Percentiles rank a stretch among this genome's conserved stretches.
Conservation (phyloP, 768 basidiomycete genomes). For the Tephrocybe sp. region DNA sequence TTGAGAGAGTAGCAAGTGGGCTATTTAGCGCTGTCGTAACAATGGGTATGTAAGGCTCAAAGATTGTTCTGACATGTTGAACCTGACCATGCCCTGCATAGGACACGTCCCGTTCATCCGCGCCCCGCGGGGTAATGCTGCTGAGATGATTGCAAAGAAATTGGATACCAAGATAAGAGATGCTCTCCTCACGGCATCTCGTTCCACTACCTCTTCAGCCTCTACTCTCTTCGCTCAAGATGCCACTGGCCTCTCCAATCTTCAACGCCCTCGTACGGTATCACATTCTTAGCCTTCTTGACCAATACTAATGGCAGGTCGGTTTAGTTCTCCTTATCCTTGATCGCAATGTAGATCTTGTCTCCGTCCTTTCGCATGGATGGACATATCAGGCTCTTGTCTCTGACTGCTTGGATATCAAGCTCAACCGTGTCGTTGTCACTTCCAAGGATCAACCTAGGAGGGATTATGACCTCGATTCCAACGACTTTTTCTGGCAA, state of each 20-base stretch:
- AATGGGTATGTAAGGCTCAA: slow-evolving; percentile 53
- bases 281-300: not conserved
- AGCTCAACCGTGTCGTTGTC: slow-evolving; percentile 91
- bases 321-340: slow-evolving; percentile 85
- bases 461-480: slow-evolving; percentile 90
- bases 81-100: slow-evolving; percentile 25
- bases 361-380: slow-evolving; percentile 91
- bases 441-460: slow-evolving; percentile 67
- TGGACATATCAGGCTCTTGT: slow-evolving; percentile 99
- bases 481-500: slow-evolving; percentile 99
- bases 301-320: slow-evolving; percentile 9
- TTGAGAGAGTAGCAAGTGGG: slow-evolving; percentile 88
- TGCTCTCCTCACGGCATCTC: slow-evolving; percentile 68
- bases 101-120: slow-evolving; percentile 95
- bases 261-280: slow-evolving; percentile 77
- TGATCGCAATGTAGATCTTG: slow-evolving; percentile 93
- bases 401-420: slow-evolving; percentile 96
- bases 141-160: slow-evolving; percentile 98
- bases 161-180: slow-evolving; percentile 92
- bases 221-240: slow-evolving; percentile 76
- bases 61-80: not conserved
- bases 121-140: slow-evolving; percentile 93
- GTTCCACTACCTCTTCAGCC: slow-evolving; percentile 48
- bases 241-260: slow-evolving; percentile 76
- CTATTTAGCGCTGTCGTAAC: slow-evolving; percentile 91